phyloP scores from a whole-genome alignment of 441 rosid species.

The Eutrema salsugineum region DNA sequence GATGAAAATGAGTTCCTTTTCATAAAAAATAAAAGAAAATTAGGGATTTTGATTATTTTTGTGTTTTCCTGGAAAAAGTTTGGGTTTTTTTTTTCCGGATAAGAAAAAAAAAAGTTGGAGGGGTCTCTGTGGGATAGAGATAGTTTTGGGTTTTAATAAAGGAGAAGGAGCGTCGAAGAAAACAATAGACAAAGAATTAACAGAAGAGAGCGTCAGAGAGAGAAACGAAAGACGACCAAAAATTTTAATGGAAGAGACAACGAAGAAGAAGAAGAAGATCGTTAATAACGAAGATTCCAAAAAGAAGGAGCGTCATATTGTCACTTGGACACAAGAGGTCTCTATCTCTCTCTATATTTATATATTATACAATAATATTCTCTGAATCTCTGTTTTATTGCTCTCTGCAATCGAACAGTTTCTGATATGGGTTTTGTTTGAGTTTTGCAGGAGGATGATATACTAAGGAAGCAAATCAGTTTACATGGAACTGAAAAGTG shows the following conservation, averaged over 20 bases:
- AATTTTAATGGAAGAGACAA: conserved; percentile 49
- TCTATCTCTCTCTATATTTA: conserved; percentile 43
- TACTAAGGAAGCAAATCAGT: conserved; percentile 80
- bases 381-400: conserved; percentile 6
- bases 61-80: conserved; percentile 14
- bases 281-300: conserved; percentile 54
- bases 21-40: not conserved
- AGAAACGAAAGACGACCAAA: not conserved
- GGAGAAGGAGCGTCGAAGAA: conserved; percentile 66
- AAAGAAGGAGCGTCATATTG: conserved; percentile 97
- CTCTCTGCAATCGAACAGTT: not conserved
- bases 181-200: conserved; percentile 7
- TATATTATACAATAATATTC: not conserved
- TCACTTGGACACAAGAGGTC: conserved; percentile 90
- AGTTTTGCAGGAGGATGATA: conserved; percentile 84
- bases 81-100: conserved; percentile 21
- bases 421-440: conserved; percentile 11
- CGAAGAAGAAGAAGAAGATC: conserved; percentile 41
- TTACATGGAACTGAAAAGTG: conserved; percentile 90
- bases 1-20: conserved; percentile 11
- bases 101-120: conserved; percentile 15
- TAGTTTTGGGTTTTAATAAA: conserved; percentile 57
- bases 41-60: not conserved
- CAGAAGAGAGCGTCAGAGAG: conserved; percentile 28
- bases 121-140: conserved; percentile 41